Base-by-base conservation (phyloP, 2,329 filamentous ascomycete species). In the Diaporthe citriasiana region DNA sequence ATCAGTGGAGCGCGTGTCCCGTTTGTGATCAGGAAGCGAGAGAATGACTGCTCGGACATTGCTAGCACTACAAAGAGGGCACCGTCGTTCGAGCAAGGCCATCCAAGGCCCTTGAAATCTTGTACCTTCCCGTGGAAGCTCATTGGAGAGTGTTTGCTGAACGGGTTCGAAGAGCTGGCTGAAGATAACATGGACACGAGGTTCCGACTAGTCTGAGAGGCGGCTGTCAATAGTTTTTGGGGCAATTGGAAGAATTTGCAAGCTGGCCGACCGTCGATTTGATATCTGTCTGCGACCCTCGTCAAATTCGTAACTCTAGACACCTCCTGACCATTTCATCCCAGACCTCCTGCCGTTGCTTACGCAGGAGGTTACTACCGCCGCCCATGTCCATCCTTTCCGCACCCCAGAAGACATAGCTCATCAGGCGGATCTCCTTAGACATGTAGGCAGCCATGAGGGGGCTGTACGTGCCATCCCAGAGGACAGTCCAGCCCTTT, bases 81-180 rank as follows among this genome's bases (percentile, higher is more conserved):
- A 22, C 7, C 40, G 1, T 27, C 19, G 59, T 13, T 17, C 12
- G 8, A 19, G 15, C 9, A 63, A 27, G 2, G 17, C 10, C 22
- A 22, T 17, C 9, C 12, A 3, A 19, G 12, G 42, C n/a, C n/a
- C 5, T 8, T 63, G 15, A 27, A 71, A 1, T 17, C 25, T 12
- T 22, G 42, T 10, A 6, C 17, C 1, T 71, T 45, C 4, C 40
- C 38, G 17, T 63, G 59, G 59, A 27, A 50, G 69, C 40, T 71
- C 17, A n/a, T 71, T 27, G 69, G 69, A 4, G 69, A 71, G 3
- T 63, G 55, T 22, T 19, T 71, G 42, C 69, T 71, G 42, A 71
- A 71, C 4, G 69, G 3, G 0, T 71, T 71, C 15, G 69, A 60
- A 27, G 69, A 63, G 33, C 30, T 51, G 1, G 17, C 15, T 30